Base-by-base conservation (phyloP, 257 asterid species). In the Forsythia viridissima region DNA sequence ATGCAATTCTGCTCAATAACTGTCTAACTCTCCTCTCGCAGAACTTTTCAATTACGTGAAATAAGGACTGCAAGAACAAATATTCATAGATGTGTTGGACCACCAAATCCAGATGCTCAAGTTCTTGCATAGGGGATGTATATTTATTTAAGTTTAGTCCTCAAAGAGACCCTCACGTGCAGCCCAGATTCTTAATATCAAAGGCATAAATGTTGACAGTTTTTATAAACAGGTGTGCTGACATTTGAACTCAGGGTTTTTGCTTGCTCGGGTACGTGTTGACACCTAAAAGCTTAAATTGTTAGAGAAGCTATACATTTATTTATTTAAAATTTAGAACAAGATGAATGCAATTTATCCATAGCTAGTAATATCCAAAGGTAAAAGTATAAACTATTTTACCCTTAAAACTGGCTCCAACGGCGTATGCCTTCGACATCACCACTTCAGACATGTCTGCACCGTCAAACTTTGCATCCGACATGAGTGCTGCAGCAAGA, bases 341-440 rank as follows among this genome's bases (percentile, higher is more conserved):
- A 3, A n/a, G 65, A 6, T 55, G 15, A 48, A 1, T 3, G 24
- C n/a, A 2, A 55, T 55, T 18, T 55, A 55, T 55, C 65, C 65
- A 18, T 18, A 59, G 39, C 40, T 24, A 63, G 24, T 1, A 4
- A 21, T 63, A 20, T 8, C 69, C 7, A 3, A 76, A 71, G 44
- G 20, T 18, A 18, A 65, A 20, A 21, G 16, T 24, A 5, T 8
- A 61, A 61, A 30, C 6, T 20, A 61, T 72, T 1, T 79, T 84
- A 94, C 99, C 96, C 81, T 93, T 92, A 70, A 95, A 95, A 83
- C 99, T 95, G 71, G 92, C 99, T 79, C 97, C 98, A 57, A 86
- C 98, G 16, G 99, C 99, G 83, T 93, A 95, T 77, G 99, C 99
- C 86, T 95, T 95, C 0, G 99, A 93, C 99, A 95, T 95, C 8